phyloP scores from a whole-genome alignment of 2,329 filamentous ascomycete species.

The Cercospora nicotianae region DNA sequence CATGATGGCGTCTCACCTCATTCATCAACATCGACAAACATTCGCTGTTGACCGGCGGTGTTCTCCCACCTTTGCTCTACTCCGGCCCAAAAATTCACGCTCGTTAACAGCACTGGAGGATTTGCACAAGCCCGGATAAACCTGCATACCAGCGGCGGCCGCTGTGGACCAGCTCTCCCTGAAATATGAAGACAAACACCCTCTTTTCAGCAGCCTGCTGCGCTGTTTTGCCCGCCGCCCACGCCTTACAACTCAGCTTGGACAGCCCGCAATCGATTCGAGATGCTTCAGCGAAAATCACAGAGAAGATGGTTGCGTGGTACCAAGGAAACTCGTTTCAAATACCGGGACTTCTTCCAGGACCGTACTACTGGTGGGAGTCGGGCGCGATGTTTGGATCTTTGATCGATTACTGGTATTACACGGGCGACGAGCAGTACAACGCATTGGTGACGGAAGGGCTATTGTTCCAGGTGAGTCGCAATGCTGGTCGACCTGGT shows the following conservation, averaged over 20 bases:
- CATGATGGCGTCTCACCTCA: background rate
- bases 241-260: constrained; percentile 31
- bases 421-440: constrained; percentile 64
- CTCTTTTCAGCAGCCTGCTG: constrained; percentile 5
- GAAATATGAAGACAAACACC: background rate
- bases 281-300: constrained; percentile 44
- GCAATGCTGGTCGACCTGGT: constrained; percentile 35
- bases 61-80: background rate
- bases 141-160: background rate
- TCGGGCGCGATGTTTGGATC: constrained; percentile 62
- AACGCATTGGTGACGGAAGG: constrained; percentile 60
- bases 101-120: background rate
- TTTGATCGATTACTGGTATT: constrained; percentile 69
- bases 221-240: constrained; percentile 13
- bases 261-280: constrained; percentile 44
- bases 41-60: background rate
- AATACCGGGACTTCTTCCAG: constrained; percentile 57
- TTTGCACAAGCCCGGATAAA: background rate
- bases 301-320: constrained; percentile 51
- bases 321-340: constrained; percentile 54
- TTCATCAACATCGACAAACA: background rate
- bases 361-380: constrained; percentile 76
- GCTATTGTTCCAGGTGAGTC: constrained; percentile 60
- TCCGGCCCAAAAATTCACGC: background rate
- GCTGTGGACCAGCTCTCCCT: background rate